Conservation (phyloP, 2,329 filamentous ascomycete genomes). For the Mycogone perniciosa region DNA sequence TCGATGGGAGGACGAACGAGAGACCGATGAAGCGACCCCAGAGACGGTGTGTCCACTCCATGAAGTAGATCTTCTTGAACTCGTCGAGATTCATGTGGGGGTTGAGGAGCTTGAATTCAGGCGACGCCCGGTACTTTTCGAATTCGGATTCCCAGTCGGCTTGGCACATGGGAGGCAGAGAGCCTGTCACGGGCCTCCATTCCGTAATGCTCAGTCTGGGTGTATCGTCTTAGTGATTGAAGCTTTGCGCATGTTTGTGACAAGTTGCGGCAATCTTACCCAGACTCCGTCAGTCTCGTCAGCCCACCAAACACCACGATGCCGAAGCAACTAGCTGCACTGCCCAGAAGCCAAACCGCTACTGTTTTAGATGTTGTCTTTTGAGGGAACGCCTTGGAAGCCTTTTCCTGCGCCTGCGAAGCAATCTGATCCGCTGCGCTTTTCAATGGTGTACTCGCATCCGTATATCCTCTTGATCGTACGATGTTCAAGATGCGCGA, state of each 20-base stretch:
- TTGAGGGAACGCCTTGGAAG: conserved; percentile 46
- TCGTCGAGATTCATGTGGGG: conserved; percentile 86
- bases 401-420: conserved; percentile 15
- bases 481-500: conserved; percentile 35
- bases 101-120: conserved; percentile 89
- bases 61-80: conserved; percentile 98
- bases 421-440: conserved; percentile 22
- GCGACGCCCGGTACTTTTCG: conserved; percentile 82
- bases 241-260: background rate
- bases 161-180: conserved; percentile 70
- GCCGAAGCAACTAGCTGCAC: conserved; percentile 88
- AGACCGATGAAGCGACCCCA: conserved; percentile 92
- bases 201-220: conserved; percentile 90
- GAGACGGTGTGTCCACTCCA: conserved; percentile 95
- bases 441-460: conserved; percentile 26
- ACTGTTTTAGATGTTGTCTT: conserved; percentile 68
- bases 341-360: conserved; percentile 87
- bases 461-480: conserved; percentile 34
- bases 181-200: conserved; percentile 95
- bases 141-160: conserved; percentile 92
- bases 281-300: conserved; percentile 91
- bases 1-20: conserved; percentile 78
- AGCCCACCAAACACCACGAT: conserved; percentile 94
- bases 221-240: background rate
- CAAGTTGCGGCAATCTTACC: conserved; percentile 46